These are phyloP conservation scores for Termitomyces sp. DNA, from an alignment of 1,284 basidiomycete genomes.

Conservation along the genomic window DNA sequence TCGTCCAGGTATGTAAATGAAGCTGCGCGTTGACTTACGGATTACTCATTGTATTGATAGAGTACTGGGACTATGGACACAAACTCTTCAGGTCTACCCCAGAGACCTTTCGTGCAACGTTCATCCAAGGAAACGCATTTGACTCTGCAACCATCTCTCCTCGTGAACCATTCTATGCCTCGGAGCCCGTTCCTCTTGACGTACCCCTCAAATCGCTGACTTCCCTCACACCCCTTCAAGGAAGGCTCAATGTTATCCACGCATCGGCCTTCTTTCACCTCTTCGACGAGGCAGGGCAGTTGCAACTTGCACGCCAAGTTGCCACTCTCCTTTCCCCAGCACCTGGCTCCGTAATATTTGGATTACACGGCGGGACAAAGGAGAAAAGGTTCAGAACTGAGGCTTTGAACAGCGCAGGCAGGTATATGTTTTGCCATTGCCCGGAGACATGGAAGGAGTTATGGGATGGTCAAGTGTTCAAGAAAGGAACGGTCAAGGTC, in stretches of 20 bases:
- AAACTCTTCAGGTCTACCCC: conserved; percentile 33
- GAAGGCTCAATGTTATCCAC: conserved; percentile 39
- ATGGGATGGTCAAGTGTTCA: conserved; percentile 40
- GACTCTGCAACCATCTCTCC: conserved; percentile 30
- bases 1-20: conserved; percentile 18
- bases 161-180: conserved; percentile 24
- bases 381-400: conserved; percentile 17
- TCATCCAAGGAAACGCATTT: conserved; percentile 45
- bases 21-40: no score
- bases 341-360: conserved; percentile 30
- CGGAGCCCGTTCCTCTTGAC: conserved; percentile 16
- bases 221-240: conserved; percentile 38
- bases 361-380: conserved; percentile 21
- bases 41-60: conserved; percentile 15
- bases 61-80: conserved; percentile 35
- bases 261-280: conserved; percentile 46
- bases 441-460: conserved; percentile 38
- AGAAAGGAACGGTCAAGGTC: conserved; percentile 33
- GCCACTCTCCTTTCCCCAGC: conserved; percentile 27
- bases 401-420: conserved; percentile 1
- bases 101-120: conserved; percentile 38
- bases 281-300: conserved; percentile 42
- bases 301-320: conserved; percentile 32
- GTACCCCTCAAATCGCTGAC: conserved; percentile 28
- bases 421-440: conserved; percentile 27